Conservation (phyloP, 768 basidiomycete genomes). For the Mycena galopus region DNA sequence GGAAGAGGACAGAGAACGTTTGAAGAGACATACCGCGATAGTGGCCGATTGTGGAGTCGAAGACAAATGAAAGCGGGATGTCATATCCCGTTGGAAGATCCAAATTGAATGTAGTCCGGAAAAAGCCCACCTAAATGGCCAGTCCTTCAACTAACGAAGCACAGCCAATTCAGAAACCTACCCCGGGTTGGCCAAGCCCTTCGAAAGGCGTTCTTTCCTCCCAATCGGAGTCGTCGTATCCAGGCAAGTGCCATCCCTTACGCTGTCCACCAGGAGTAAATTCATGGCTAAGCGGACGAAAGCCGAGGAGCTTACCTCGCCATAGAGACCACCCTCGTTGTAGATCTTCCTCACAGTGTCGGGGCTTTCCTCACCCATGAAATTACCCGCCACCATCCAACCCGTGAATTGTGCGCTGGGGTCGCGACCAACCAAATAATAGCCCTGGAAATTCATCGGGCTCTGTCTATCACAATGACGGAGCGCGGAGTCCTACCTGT, state of each 20-base stretch:
- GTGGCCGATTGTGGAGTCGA: conserved; percentile 58
- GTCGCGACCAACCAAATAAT: conserved; percentile 33
- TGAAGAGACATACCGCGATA: conserved; percentile 49
- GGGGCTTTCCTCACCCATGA: conserved; percentile 42
- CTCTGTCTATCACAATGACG: background rate
- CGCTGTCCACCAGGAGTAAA: conserved; percentile 16
- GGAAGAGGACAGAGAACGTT: conserved; percentile 45
- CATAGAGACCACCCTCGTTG: conserved; percentile 63
- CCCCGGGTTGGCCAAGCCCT: conserved; percentile 60
- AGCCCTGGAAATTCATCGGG: conserved; percentile 11
- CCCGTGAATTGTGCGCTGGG: conserved; percentile 26
- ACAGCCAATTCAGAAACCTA: background rate
- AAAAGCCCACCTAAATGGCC: conserved; percentile 59
- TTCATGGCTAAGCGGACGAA: background rate
- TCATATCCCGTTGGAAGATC: conserved; percentile 59
- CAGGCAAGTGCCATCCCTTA: conserved; percentile 67
- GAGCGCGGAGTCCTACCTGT: background rate
- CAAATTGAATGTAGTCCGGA: conserved; percentile 66
- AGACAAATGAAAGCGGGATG: conserved; percentile 64
- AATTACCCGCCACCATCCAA: conserved; percentile 34
- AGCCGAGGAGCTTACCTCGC: conserved; percentile 47
- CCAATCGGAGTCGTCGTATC: conserved; percentile 66
- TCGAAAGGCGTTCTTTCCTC: conserved; percentile 48
- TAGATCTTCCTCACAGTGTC: conserved; percentile 64
- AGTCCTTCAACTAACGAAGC: background rate